Conservation (phyloP, 192 early-diverging fungal genomes). For the Radiomyces spectabilis region DNA sequence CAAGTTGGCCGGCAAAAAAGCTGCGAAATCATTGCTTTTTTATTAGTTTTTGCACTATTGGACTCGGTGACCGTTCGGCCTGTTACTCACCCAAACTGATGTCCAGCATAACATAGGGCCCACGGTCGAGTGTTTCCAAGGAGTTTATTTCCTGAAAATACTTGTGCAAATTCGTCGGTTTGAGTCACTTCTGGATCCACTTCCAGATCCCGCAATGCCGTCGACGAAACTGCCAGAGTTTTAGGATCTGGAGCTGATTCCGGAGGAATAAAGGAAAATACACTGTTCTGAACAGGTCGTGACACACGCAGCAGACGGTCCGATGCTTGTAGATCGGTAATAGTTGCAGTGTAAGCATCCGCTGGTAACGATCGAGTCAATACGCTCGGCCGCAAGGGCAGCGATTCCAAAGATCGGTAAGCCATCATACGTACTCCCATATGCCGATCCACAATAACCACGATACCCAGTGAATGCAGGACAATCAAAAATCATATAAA, state of each 20-base stretch:
- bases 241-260: slow-evolving; percentile 26
- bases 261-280: slow-evolving; percentile 35
- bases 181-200: slow-evolving; percentile 22
- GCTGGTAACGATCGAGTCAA: neutral
- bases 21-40: neutral
- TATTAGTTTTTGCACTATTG: neutral
- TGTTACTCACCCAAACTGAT: slow-evolving; percentile 52
- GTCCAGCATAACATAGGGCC: slow-evolving; percentile 66
- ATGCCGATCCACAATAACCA: too few relatives aligned
- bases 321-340: slow-evolving; percentile 5
- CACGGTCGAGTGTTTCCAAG: slow-evolving; percentile 47
- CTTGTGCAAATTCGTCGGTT: slow-evolving; percentile 15
- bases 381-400: neutral
- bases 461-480: too few relatives aligned
- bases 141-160: slow-evolving; percentile 34
- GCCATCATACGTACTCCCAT: neutral
- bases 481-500: too few relatives aligned
- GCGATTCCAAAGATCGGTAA: neutral
- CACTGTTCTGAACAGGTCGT: slow-evolving; percentile 33
- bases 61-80: too few relatives aligned
- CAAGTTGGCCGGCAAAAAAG: slow-evolving; percentile 67
- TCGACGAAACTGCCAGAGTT: slow-evolving; percentile 21
- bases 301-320: slow-evolving; percentile 21
- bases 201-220: slow-evolving; percentile 18
- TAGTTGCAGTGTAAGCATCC: neutral